Evolutionary conservation across 257 asterid genomes (phyloP).

Genomic region (Oldenlandia corymbosa): DNA sequence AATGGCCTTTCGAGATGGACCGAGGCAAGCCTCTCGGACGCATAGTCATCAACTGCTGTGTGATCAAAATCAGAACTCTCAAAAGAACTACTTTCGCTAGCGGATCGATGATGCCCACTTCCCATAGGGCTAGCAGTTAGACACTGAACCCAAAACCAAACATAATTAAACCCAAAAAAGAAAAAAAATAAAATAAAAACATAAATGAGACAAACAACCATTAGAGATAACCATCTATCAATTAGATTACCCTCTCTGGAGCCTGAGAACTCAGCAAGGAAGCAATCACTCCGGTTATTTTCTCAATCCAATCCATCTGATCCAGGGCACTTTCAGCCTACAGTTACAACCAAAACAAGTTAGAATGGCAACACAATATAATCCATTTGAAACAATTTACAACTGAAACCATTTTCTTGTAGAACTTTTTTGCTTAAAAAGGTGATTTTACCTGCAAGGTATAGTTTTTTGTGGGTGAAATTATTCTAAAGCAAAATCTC

Average conservation of each 20-base stretch:
- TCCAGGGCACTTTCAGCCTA: slow-evolving; percentile 99
- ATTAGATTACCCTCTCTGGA: slow-evolving; percentile 73
- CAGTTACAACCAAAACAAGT: slow-evolving; percentile 34
- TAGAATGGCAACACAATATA: slow-evolving; percentile 10
- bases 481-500: slow-evolving; percentile 96
- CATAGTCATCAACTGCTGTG: slow-evolving; percentile 72
- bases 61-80: slow-evolving; percentile 91
- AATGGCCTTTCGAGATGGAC: slow-evolving; percentile 57
- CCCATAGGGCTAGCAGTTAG: slow-evolving; percentile 81
- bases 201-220: slow-evolving; percentile 3
- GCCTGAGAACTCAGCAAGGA: slow-evolving; percentile 95
- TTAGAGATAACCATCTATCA: not conserved
- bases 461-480: slow-evolving; percentile 97
- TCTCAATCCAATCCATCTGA: slow-evolving; percentile 99
- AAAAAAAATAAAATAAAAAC: slow-evolving; percentile 10
- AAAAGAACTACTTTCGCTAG: slow-evolving; percentile 96
- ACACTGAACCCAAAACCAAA: slow-evolving; percentile 71
- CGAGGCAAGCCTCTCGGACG: slow-evolving; percentile 65
- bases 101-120: slow-evolving; percentile 84
- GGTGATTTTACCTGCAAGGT: slow-evolving; percentile 71
- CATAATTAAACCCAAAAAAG: no score
- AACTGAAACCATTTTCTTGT: not conserved
- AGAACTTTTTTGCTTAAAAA: not conserved
- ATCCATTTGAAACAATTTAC: not conserved
- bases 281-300: slow-evolving; percentile 97